Conservation (phyloP, 768 basidiomycete genomes). For the Crassisporium funariophilum region DNA sequence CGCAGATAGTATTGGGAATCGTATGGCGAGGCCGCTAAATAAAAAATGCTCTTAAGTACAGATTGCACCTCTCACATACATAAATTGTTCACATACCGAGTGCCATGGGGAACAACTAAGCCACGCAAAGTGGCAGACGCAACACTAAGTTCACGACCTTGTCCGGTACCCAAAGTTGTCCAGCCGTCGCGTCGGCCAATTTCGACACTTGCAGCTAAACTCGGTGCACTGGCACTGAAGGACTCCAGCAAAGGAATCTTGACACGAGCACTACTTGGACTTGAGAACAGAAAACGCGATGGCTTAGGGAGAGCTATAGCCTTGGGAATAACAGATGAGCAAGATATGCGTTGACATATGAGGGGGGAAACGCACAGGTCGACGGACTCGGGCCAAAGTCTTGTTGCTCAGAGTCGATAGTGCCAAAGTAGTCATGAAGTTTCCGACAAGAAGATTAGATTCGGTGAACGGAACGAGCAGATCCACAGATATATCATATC, state of each 20-base stretch:
- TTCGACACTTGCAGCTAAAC: constrained; percentile 61
- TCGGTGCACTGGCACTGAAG: constrained; percentile 49
- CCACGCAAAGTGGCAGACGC: constrained; percentile 63
- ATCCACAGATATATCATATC: constrained; percentile 74
- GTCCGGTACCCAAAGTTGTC: constrained; percentile 66
- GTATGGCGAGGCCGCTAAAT: constrained; percentile 65
- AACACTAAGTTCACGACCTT: constrained; percentile 75
- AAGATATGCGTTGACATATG: constrained; percentile 4
- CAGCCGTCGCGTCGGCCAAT: constrained; percentile 76
- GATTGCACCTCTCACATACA: background rate
- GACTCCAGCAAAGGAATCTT: constrained; percentile 60
- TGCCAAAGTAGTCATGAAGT: constrained; percentile 78
- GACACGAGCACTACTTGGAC: constrained; percentile 45
- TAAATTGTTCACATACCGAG: constrained; percentile 52
- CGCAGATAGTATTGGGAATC: constrained; percentile 64
- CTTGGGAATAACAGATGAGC: constrained; percentile 36
- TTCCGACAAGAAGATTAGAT: constrained; percentile 73
- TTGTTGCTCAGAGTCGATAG: constrained; percentile 62
- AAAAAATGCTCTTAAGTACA: background rate
- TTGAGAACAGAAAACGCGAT: constrained; percentile 40
- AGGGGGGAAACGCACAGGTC: constrained; percentile 54
- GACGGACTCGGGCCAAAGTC: constrained; percentile 60
- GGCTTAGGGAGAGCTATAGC: constrained; percentile 56
- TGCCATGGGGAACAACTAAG: constrained; percentile 61
- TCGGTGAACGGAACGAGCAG: constrained; percentile 66